Conservation (phyloP, 345 rosid genomes). For the Heritiera littoralis region DNA sequence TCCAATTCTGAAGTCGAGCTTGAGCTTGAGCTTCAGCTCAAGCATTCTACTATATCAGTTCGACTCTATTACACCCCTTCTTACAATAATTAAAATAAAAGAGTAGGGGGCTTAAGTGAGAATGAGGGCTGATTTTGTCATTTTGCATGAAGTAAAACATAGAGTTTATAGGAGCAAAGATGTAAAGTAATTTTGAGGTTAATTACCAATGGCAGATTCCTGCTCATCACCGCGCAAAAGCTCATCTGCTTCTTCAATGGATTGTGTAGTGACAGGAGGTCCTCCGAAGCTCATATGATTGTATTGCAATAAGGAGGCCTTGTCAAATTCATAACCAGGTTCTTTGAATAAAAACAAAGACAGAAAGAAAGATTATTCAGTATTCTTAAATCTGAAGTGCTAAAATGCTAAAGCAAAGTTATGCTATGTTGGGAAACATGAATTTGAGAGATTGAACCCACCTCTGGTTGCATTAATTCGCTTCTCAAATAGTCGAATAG, state of each 20-base stretch:
- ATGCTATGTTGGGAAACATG: neutral
- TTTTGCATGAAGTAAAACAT: neutral
- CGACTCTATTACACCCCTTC: too few relatives aligned
- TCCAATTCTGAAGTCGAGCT: too few relatives aligned
- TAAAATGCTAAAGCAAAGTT: neutral
- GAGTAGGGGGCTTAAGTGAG: neutral
- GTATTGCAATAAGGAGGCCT: constrained; percentile 64
- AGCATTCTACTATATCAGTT: too few relatives aligned
- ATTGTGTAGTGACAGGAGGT: constrained; percentile 73
- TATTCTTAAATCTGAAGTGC: neutral
- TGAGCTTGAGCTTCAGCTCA: too few relatives aligned
- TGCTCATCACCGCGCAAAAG: constrained; percentile 59
- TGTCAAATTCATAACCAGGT: constrained; percentile 71
- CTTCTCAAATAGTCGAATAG: constrained; percentile 86
- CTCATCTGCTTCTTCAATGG: constrained; percentile 80
- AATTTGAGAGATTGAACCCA: neutral
- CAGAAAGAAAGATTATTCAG: constrained; percentile 1
- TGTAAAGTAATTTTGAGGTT: neutral
- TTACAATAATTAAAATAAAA: neutral
- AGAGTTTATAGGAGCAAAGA: neutral
- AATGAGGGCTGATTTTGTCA: neutral
- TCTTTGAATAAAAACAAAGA: neutral
- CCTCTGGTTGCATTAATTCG: constrained; percentile 90
- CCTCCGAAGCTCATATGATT: constrained; percentile 98
- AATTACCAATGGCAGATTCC: constrained; percentile 76